phyloP scores from a whole-genome alignment of 2,329 filamentous ascomycete genomes.

The Microdochium paspali region DNA sequence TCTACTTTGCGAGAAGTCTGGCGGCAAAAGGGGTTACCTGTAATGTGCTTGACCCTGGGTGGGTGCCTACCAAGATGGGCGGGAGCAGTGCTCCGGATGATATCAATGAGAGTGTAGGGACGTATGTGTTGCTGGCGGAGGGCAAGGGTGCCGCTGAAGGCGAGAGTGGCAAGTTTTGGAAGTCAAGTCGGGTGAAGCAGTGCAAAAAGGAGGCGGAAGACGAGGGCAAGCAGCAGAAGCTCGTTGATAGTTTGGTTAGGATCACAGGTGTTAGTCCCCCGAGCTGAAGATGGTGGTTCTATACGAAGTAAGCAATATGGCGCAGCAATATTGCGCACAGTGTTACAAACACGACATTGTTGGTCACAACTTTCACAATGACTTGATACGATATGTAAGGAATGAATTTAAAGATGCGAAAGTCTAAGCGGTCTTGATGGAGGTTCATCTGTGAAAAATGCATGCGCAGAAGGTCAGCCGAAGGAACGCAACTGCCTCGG shows the following conservation, averaged over 20 bases:
- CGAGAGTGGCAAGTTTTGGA: slow-evolving; percentile 28
- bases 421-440: too few species aligned
- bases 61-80: slow-evolving; percentile 46
- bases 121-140: slow-evolving; percentile 35
- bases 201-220: slow-evolving; percentile 23
- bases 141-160: slow-evolving; percentile 21
- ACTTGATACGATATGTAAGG: too few species aligned
- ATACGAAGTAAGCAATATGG: too few species aligned
- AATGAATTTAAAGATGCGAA: too few species aligned
- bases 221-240: slow-evolving; percentile 29
- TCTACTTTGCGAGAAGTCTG: slow-evolving; percentile 39
- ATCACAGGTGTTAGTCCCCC: slow-evolving; percentile 11
- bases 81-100: slow-evolving; percentile 34
- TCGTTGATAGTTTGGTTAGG: slow-evolving; percentile 25
- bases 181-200: slow-evolving; percentile 16
- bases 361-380: too few species aligned
- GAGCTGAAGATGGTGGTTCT: too few species aligned
- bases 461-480: too few species aligned
- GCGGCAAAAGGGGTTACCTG: slow-evolving; percentile 26
- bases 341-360: too few species aligned
- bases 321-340: too few species aligned
- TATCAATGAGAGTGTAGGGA: slow-evolving; percentile 34
- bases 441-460: too few species aligned
- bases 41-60: slow-evolving; percentile 40
- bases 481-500: too few species aligned